Evolutionary conservation across 768 basidiomycete species (phyloP).

Genomic region (Suillus subaureus): DNA sequence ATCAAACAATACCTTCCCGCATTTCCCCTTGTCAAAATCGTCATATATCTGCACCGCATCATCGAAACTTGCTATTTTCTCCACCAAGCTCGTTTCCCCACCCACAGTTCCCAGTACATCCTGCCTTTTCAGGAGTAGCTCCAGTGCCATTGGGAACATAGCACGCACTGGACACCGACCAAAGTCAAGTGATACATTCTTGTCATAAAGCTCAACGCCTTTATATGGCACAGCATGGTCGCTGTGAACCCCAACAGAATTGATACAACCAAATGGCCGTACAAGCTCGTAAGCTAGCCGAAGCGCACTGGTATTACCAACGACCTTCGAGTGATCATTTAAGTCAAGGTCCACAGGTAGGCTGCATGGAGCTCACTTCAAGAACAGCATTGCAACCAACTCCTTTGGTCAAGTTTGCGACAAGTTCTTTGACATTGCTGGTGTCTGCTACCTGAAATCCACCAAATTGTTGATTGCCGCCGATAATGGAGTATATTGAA

Average conservation of each 20-base stretch:
- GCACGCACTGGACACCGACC: slow-evolving; percentile 81
- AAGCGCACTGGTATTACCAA: slow-evolving; percentile 67
- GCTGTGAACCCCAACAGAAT: slow-evolving; percentile 75
- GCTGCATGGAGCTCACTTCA: slow-evolving; percentile 47
- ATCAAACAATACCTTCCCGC: slow-evolving; percentile 79
- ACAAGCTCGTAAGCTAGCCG: slow-evolving; percentile 70
- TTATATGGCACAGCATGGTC: slow-evolving; percentile 55
- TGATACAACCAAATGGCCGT: slow-evolving; percentile 73
- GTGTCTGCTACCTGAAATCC: slow-evolving; percentile 53
- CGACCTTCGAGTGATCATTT: slow-evolving; percentile 47
- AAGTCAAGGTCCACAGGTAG: neutral
- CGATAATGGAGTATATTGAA: slow-evolving; percentile 56
- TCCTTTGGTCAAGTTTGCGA: slow-evolving; percentile 54
- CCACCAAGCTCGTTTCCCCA: slow-evolving; percentile 60
- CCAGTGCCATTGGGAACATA: slow-evolving; percentile 73
- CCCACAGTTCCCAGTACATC: slow-evolving; percentile 79
- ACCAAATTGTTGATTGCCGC: slow-evolving; percentile 42
- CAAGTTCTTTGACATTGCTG: slow-evolving; percentile 51
- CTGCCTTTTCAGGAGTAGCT: slow-evolving; percentile 66
- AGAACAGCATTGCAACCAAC: slow-evolving; percentile 67
- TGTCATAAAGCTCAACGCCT: slow-evolving; percentile 62
- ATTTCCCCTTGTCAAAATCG: slow-evolving; percentile 69
- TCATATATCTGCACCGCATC: slow-evolving; percentile 61
- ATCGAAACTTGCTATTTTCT: slow-evolving; percentile 62
- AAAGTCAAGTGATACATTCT: slow-evolving; percentile 80